Evolutionary conservation across 108 stramenopile species (phyloP).

Genomic region (Pseudonitzschia multiseries): DNA sequence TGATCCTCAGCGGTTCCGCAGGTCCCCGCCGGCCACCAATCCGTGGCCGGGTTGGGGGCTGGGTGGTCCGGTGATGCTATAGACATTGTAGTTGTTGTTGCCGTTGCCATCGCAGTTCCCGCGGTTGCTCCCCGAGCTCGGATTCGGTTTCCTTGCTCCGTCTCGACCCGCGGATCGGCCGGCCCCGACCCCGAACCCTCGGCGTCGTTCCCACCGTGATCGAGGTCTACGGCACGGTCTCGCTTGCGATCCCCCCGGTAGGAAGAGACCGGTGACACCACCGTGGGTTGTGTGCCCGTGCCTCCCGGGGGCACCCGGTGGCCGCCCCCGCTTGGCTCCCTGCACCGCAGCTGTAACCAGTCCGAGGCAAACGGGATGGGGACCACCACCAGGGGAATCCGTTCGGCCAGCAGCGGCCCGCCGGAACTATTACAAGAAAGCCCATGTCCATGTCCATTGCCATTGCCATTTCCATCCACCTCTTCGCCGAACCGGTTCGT

Average conservation of each 20-base stretch:
- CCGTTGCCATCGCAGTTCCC: too few species aligned
- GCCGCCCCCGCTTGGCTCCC: too few species aligned
- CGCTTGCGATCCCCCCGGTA: conserved; percentile 20
- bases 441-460: not conserved
- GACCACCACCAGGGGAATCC: conserved; percentile 43
- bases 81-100: not conserved
- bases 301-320: too few species aligned
- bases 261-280: conserved; percentile 3
- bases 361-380: conserved; percentile 41
- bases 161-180: too few species aligned
- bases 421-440: not conserved
- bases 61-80: not conserved
- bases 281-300: not conserved
- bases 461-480: too few species aligned
- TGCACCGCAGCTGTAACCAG: conserved; percentile 23
- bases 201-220: not conserved
- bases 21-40: conserved; percentile 40
- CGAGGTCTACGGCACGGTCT: conserved; percentile 14
- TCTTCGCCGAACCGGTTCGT: too few species aligned
- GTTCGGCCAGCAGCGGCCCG: conserved; percentile 21
- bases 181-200: not conserved
- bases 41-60: not conserved
- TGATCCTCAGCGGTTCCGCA: conserved; percentile 17
- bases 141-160: not conserved
- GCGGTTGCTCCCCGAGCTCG: too few species aligned